Conservation (phyloP, 768 basidiomycete genomes). For the Boletus vermiculosoides region DNA sequence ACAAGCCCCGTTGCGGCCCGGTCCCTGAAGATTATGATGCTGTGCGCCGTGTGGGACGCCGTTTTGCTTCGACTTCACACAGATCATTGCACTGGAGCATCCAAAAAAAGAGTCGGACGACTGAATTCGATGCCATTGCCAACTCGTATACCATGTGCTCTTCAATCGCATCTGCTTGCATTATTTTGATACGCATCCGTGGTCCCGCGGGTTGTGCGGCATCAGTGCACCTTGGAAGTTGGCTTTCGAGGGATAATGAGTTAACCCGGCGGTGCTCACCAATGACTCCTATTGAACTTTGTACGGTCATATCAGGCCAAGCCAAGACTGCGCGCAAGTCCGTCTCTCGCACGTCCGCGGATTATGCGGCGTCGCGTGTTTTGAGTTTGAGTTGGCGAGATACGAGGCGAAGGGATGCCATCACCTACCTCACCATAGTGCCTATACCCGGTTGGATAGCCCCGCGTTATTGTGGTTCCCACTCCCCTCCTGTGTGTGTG, state of each 20-base stretch:
- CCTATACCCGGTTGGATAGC: background rate
- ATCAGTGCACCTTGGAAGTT: background rate
- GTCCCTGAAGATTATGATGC: background rate
- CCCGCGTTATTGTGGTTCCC: background rate
- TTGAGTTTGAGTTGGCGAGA: background rate
- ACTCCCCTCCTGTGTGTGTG: background rate
- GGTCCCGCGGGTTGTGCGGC: background rate
- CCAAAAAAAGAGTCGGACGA: background rate
- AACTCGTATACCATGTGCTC: background rate
- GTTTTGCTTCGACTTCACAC: background rate
- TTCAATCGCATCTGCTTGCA: background rate
- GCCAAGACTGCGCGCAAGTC: background rate
- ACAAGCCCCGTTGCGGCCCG: background rate
- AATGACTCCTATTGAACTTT: background rate
- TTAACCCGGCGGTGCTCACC: background rate
- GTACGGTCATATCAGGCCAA: background rate
- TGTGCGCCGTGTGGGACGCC: background rate
- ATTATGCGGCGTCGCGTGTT: background rate
- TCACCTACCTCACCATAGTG: background rate
- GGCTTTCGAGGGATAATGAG: background rate
- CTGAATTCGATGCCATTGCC: background rate
- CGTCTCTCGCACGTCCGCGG: constrained; percentile 4
- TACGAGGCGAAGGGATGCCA: background rate
- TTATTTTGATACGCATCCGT: background rate
- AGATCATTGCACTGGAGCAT: background rate